Conservation (phyloP, 169 alveolate genomes). For the Theileria orientalis region DNA sequence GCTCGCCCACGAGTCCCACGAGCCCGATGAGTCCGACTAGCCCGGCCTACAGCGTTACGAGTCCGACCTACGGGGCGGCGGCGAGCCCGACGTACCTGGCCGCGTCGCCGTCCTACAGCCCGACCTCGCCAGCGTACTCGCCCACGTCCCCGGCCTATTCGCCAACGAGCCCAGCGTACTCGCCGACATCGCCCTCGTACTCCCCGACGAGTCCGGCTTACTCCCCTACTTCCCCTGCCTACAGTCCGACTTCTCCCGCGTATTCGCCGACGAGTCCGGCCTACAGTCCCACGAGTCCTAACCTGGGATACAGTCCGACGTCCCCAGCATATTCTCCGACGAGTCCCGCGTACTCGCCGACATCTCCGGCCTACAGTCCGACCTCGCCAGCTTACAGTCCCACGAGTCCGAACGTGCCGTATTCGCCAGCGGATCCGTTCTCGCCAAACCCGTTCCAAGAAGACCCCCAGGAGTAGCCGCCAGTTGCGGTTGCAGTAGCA, state of each 20-base stretch:
- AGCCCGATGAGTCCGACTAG: slow-evolving; percentile 69
- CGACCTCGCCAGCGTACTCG: slow-evolving; percentile 73
- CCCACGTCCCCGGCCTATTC: slow-evolving; percentile 81
- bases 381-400: slow-evolving; percentile 75
- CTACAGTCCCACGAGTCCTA: slow-evolving; percentile 87
- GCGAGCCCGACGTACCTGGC: slow-evolving; percentile 77
- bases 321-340: slow-evolving; percentile 84
- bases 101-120: slow-evolving; percentile 64
- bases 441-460: slow-evolving; percentile 68
- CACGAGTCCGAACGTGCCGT: slow-evolving; percentile 72
- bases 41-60: slow-evolving; percentile 74
- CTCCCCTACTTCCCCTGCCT: slow-evolving; percentile 81
- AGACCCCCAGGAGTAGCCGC: slow-evolving; percentile 17
- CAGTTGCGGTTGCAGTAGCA: too few species aligned
- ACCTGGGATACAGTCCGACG: slow-evolving; percentile 78
- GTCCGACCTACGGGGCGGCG: slow-evolving; percentile 77
- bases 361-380: slow-evolving; percentile 55
- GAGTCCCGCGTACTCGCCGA: slow-evolving; percentile 81
- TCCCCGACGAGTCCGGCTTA: slow-evolving; percentile 78
- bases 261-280: slow-evolving; percentile 89
- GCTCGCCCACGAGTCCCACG: slow-evolving; percentile 84
- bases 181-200: slow-evolving; percentile 88
- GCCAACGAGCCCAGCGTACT: slow-evolving; percentile 87
- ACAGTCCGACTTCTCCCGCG: slow-evolving; percentile 86
- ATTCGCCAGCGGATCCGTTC: slow-evolving; percentile 74